Conservation (phyloP, 2,329 filamentous ascomycete species). For the Nemania bipapillata region DNA sequence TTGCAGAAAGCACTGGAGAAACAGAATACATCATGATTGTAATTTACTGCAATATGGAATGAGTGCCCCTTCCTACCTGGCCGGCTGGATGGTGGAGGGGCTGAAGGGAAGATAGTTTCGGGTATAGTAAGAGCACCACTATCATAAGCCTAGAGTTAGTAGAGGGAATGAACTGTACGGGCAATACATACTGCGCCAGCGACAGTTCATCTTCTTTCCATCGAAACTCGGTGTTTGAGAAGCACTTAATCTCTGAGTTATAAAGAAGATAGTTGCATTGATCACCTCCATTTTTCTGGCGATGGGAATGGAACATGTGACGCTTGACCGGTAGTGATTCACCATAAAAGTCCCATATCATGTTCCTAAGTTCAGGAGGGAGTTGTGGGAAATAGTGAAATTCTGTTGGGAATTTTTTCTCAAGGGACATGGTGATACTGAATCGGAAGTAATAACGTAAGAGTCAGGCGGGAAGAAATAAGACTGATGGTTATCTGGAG, state of each 20-base stretch:
- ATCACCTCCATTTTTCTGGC: not conserved
- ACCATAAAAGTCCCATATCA: conserved; percentile 7
- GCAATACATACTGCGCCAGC: not conserved
- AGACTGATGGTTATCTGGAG: not conserved
- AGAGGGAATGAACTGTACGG: not conserved
- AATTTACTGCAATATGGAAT: not conserved
- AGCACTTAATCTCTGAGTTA: not conserved
- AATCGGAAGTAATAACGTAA: not conserved
- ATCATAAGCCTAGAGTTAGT: not conserved
- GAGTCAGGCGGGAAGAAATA: not conserved
- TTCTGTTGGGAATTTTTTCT: not conserved
- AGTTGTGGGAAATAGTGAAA: conserved; percentile 7
- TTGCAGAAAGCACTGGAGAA: not conserved
- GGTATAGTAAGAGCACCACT: not conserved
- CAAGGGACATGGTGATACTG: not conserved
- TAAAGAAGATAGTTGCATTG: not conserved
- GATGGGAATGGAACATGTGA: not conserved
- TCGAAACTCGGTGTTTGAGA: not conserved
- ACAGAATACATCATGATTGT: conserved; percentile 1
- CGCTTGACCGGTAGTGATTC: not conserved
- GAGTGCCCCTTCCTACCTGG: not conserved
- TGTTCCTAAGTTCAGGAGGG: not conserved
- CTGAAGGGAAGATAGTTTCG: not conserved
- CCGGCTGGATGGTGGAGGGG: not conserved
- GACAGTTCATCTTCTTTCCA: not conserved